phyloP scores from a whole-genome alignment of 257 asterid genomes.

The Eucommia ulmoides region DNA sequence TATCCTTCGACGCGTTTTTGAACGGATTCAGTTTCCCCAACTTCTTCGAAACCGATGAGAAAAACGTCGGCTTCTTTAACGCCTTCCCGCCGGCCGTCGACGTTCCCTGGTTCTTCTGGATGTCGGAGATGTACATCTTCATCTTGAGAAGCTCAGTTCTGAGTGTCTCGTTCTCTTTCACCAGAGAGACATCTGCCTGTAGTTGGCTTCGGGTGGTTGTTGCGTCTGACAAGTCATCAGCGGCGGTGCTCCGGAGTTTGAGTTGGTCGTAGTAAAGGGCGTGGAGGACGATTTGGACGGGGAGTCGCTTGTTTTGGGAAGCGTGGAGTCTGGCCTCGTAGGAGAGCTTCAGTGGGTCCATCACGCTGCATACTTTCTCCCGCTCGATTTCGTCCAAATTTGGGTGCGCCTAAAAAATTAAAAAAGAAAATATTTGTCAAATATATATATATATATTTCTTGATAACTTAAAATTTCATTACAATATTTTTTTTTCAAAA shows the following conservation, averaged over 20 bases:
- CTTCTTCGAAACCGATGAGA: slow-evolving; percentile 6
- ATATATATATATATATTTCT: no score
- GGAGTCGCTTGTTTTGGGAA: slow-evolving; percentile 87
- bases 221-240: slow-evolving; percentile 36
- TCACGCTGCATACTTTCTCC: slow-evolving; percentile 80
- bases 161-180: slow-evolving; percentile 71
- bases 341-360: slow-evolving; percentile 85
- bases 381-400: slow-evolving; percentile 84
- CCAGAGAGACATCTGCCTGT: slow-evolving; percentile 56
- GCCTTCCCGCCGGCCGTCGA: slow-evolving; percentile 34
- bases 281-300: slow-evolving; percentile 88
- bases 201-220: slow-evolving; percentile 44
- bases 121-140: slow-evolving; percentile 68
- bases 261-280: slow-evolving; percentile 85
- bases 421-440: no score
- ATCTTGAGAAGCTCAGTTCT: slow-evolving; percentile 73
- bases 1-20: background rate
- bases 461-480: no score
- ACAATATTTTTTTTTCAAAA: no score
- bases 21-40: background rate
- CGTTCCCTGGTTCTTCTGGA: slow-evolving; percentile 25
- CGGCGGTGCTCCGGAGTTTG: slow-evolving; percentile 60
- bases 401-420: slow-evolving; percentile 83
- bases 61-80: slow-evolving; percentile 41
- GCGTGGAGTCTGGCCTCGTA: slow-evolving; percentile 91